Evolutionary conservation across 2,329 filamentous ascomycete species (phyloP), one percentile per base, ranked within the genome.

Genomic region (Scedosporium aurantiacum): DNA sequence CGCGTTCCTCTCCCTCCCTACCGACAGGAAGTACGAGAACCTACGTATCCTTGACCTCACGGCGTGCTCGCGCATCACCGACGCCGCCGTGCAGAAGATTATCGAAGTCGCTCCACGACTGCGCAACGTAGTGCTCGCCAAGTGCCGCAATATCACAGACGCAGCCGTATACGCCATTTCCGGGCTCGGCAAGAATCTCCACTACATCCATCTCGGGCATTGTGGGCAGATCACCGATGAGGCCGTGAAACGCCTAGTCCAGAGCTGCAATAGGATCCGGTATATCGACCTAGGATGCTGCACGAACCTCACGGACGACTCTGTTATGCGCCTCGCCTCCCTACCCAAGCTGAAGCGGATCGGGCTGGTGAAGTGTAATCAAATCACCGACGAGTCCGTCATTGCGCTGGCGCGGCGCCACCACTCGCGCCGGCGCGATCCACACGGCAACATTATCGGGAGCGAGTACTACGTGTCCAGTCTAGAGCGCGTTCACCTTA

Each of bases 271-370:
- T 69, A 85, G 94, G 25, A 97, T 99, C 66, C 84, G 94, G 61
- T 99, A 99, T 72, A 99, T 99, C 65, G 94, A 99, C 71, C 78
- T 99, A 52, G 94, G 94, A n/a, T 97, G 94, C 76, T 99, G 94
- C 74, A 84, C 83, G 14, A 87, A 90, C 67, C 78, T 99, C 63
- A 97, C 94, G 0, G 94, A 99, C 68, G 80, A 82, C 10, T 97
- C 92, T 23, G 88, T 99, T 16, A 88, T 83, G 64, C 87, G 90
- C 65, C 79, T 99, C 43, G 92, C 94, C 4, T 84, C 84, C 14
- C 81, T 99, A 5, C 94, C 94, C 2, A 99, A 99, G 73, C 78
- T 99, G 60, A 92, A 96, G 77, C 83, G 94, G 43, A 96, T 99
- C 63, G 94, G 94, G 0, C 76, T 99, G 60, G 94, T 99, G 60